phyloP scores from a whole-genome alignment of 2,329 filamentous ascomycete genomes.

The Exophiala dermatitidis region DNA sequence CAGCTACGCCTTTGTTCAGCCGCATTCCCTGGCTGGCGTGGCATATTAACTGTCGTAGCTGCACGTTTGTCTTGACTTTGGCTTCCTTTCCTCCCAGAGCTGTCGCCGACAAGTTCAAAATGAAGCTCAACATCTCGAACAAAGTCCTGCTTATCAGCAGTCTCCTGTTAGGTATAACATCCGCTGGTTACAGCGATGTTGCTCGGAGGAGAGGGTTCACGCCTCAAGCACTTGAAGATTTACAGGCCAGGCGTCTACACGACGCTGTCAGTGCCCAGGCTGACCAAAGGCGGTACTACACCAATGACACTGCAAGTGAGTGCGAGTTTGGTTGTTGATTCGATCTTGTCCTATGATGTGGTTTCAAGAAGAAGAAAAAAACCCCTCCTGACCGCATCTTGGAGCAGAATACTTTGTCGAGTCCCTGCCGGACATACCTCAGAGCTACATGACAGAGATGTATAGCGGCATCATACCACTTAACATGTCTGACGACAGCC shows the following conservation, averaged over 20 bases:
- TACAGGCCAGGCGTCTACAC: constrained; percentile 9
- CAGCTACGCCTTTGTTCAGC: background rate
- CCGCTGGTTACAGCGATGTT: constrained; percentile 9
- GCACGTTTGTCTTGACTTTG: constrained; percentile 10
- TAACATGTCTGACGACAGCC: constrained; percentile 16
- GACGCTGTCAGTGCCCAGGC: constrained; percentile 2
- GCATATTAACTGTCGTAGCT: constrained; percentile 11
- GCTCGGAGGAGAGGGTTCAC: constrained; percentile 13
- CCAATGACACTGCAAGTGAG: constrained; percentile 16
- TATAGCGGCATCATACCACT: constrained; percentile 20
- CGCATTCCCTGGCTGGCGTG: background rate
- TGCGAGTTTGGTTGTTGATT: background rate
- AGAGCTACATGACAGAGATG: constrained; percentile 21
- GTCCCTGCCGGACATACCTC: constrained; percentile 17
- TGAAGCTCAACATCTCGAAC: constrained; percentile 6
- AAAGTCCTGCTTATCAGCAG: constrained; percentile 7
- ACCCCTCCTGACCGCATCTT: too few relatives aligned
- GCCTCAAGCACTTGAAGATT: constrained; percentile 12
- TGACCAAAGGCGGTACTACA: constrained; percentile 11
- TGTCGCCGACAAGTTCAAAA: background rate
- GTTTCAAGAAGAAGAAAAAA: too few relatives aligned
- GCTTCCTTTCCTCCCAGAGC: background rate
- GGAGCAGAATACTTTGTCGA: constrained; percentile 19
- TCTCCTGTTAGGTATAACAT: constrained; percentile 5
- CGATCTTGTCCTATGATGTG: too few relatives aligned